Conservation (phyloP, 2,329 filamentous ascomycete genomes). For the Alternaria ethzedia region DNA sequence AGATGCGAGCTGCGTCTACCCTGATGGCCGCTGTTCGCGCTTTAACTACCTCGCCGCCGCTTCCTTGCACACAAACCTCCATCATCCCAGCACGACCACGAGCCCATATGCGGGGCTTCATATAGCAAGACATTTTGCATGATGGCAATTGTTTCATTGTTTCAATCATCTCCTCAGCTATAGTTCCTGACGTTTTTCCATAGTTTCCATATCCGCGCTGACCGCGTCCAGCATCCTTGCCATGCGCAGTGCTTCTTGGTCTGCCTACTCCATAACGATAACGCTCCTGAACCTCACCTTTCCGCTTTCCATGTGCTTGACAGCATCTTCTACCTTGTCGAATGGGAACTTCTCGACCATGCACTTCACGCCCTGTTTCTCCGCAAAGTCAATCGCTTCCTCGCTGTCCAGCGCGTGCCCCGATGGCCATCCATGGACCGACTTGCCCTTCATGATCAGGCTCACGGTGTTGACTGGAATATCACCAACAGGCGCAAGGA, state of each 20-base stretch:
- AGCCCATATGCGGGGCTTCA: neutral
- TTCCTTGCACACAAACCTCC: neutral
- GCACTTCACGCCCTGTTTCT: constrained; percentile 57
- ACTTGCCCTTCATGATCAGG: constrained; percentile 56
- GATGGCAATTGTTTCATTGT: constrained; percentile 14
- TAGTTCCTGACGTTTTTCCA: neutral
- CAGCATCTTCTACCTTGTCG: constrained; percentile 57
- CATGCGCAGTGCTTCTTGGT: neutral
- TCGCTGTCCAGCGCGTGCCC: constrained; percentile 61
- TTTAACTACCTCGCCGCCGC: neutral
- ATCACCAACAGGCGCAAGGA: constrained; percentile 61
- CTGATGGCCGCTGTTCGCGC: neutral
- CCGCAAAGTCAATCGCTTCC: constrained; percentile 60
- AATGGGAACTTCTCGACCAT: constrained; percentile 62
- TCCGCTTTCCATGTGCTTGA: constrained; percentile 58
- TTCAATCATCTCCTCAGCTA: constrained; percentile 6
- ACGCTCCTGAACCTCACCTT: constrained; percentile 61
- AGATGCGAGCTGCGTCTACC: constrained; percentile 3
- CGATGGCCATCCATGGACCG: constrained; percentile 60
- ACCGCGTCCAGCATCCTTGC: neutral
- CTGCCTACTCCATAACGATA: constrained; percentile 53
- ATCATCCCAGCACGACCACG: constrained; percentile 1
- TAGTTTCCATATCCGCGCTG: neutral
- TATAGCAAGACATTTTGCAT: neutral
- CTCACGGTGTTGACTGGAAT: constrained; percentile 52